phyloP scores from a whole-genome alignment of 2,329 filamentous ascomycete species.

The Penicillium decumbens region DNA sequence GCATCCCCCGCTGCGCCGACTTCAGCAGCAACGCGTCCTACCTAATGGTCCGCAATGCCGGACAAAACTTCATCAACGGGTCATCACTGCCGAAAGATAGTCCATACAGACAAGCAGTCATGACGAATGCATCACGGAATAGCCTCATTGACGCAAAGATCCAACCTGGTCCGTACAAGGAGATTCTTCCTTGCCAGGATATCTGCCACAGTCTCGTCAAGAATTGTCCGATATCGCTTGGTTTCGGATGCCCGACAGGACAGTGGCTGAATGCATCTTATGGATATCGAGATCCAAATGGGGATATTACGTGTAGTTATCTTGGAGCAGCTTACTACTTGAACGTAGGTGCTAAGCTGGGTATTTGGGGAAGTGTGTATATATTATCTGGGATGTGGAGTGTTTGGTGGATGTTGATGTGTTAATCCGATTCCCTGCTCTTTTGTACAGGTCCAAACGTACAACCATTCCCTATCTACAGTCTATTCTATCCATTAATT shows the following conservation, averaged over 20 bases:
- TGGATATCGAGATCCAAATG: constrained; percentile 39
- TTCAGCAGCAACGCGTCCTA: constrained; percentile 56
- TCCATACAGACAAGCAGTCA: constrained; percentile 33
- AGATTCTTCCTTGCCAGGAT: constrained; percentile 82
- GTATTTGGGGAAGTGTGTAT: constrained; percentile 13
- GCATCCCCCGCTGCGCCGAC: constrained; percentile 87
- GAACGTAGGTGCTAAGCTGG: constrained; percentile 31
- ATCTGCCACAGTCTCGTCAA: constrained; percentile 82
- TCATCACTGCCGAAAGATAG: constrained; percentile 46
- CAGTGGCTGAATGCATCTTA: constrained; percentile 50
- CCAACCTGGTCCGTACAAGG: constrained; percentile 84
- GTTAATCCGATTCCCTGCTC: no score
- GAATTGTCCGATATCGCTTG: constrained; percentile 72
- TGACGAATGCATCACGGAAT: constrained; percentile 61
- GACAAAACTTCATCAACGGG: constrained; percentile 66
- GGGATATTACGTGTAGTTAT: constrained; percentile 56
- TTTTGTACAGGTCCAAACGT: no score
- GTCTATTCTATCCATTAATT: not conserved
- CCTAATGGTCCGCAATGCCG: constrained; percentile 67
- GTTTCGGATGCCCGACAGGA: constrained; percentile 67
- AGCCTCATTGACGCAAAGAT: constrained; percentile 66
- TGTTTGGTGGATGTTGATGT: constrained; percentile 11
- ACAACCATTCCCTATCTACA: not conserved
- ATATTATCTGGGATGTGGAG: constrained; percentile 17
- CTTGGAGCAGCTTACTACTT: constrained; percentile 56